Evolutionary conservation across 352 stramenopile genomes (phyloP).

Genomic region (Globisporangium takayamanum): DNA sequence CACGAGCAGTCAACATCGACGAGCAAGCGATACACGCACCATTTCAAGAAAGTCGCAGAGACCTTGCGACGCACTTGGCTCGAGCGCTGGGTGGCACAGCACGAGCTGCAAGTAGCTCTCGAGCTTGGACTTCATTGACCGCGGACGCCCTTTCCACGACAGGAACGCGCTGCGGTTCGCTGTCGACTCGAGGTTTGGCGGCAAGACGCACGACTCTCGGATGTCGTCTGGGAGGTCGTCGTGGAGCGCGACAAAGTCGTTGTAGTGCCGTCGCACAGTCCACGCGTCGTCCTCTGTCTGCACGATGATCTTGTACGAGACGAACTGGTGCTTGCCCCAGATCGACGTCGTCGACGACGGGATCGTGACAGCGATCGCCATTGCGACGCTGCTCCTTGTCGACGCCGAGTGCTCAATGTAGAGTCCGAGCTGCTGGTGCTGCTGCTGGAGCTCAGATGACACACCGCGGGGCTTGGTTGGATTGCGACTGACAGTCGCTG

Average conservation of each 20-base stretch:
- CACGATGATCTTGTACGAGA: conserved; percentile 73
- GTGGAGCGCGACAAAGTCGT: conserved; percentile 54
- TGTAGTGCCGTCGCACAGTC: conserved; percentile 58
- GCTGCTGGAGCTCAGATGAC: not conserved
- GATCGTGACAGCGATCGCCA: conserved; percentile 49
- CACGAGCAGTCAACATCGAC: not conserved
- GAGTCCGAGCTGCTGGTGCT: not conserved
- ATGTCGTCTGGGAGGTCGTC: conserved; percentile 56
- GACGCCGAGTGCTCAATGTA: conserved; percentile 7
- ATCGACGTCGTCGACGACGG: conserved; percentile 55
- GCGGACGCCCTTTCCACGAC: conserved; percentile 52
- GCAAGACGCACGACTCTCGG: conserved; percentile 32
- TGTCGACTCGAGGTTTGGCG: conserved; percentile 19
- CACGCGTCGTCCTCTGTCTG: conserved; percentile 64
- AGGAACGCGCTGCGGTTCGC: conserved; percentile 26
- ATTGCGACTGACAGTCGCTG: not conserved
- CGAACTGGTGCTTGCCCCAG: conserved; percentile 67
- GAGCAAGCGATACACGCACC: conserved; percentile 18
- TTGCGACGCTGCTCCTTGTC: conserved; percentile 18
- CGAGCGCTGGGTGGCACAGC: conserved; percentile 38
- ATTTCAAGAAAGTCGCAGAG: conserved; percentile 76
- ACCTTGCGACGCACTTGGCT: conserved; percentile 44
- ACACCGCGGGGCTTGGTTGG: not conserved
- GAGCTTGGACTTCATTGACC: conserved; percentile 59
- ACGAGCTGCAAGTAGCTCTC: conserved; percentile 56